Evolutionary conservation across 345 rosid species (phyloP).

Genomic region (Ricinus communis): DNA sequence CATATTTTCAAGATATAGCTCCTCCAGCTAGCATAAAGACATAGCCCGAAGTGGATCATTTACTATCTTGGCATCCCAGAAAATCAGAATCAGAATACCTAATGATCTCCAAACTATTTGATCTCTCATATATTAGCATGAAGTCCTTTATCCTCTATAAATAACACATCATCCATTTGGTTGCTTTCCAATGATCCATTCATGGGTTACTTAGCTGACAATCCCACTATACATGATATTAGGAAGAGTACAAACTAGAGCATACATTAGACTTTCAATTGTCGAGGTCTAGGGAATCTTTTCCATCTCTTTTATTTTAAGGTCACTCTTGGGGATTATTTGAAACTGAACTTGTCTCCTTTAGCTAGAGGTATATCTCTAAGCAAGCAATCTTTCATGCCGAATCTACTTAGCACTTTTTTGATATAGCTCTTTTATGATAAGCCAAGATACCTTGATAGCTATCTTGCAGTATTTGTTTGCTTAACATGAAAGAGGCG

Average conservation of each 20-base stretch:
- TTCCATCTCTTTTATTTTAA: too few relatives aligned
- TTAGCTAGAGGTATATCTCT: neutral
- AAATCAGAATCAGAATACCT: neutral
- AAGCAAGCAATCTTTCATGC: neutral
- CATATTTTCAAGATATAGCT: neutral
- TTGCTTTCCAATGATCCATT: too few relatives aligned
- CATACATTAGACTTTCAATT: too few relatives aligned
- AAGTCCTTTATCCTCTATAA: neutral
- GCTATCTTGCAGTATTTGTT: neutral
- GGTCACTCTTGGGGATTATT: too few relatives aligned
- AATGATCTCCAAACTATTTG: neutral
- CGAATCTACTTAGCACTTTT: neutral
- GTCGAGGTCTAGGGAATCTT: too few relatives aligned
- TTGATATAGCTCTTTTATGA: too few relatives aligned
- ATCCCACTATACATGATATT: neutral
- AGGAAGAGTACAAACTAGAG: neutral
- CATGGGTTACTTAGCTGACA: neutral
- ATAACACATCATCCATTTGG: neutral
- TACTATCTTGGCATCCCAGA: neutral
- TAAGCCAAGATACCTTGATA: neutral
- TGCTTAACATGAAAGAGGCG: neutral
- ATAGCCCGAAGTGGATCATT: too few relatives aligned
- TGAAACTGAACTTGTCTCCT: too few relatives aligned
- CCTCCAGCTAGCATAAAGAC: neutral
- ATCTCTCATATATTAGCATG: neutral